Conservation (phyloP, 306 rosid genomes). For the Inga oerstediana region DNA sequence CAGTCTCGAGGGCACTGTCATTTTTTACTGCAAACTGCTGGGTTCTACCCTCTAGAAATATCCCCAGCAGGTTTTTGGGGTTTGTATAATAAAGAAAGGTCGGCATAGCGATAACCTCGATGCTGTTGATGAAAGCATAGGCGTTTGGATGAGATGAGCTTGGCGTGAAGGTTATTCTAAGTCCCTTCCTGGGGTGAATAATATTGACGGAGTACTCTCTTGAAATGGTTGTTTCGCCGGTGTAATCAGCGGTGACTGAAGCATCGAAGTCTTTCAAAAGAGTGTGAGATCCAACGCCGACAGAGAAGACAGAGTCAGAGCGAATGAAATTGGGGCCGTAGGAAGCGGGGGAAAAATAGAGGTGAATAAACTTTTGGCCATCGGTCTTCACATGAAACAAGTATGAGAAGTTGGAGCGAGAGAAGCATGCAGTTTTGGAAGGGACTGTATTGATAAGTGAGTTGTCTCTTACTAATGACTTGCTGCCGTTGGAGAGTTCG, state of each 20-base stretch:
- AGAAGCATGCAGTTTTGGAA: not conserved
- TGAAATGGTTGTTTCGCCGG: not conserved
- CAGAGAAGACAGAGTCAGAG: constrained; percentile 38
- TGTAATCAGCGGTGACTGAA: not conserved
- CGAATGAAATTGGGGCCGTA: not conserved
- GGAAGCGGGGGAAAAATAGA: not conserved
- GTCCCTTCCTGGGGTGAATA: constrained; percentile 1
- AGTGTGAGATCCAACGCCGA: constrained; percentile 16
- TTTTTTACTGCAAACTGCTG: not conserved
- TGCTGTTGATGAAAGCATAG: not conserved
- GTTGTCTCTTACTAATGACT: not conserved
- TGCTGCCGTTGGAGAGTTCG: not conserved
- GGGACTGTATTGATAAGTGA: not conserved
- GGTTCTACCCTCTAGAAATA: not conserved
- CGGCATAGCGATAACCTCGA: not conserved
- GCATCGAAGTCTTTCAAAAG: not conserved
- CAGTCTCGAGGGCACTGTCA: not conserved
- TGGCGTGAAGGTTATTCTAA: constrained; percentile 34
- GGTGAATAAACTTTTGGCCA: not conserved
- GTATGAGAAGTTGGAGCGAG: not conserved
- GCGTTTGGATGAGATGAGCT: not conserved
- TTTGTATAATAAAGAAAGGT: not conserved
- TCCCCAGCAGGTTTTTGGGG: not conserved
- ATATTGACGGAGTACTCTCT: constrained; percentile 23
- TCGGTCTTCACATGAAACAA: not conserved